These are phyloP conservation scores for Chaetomium fimeti DNA, from an alignment of 495 filamentous ascomycete species.

Conservation along the genomic window DNA sequence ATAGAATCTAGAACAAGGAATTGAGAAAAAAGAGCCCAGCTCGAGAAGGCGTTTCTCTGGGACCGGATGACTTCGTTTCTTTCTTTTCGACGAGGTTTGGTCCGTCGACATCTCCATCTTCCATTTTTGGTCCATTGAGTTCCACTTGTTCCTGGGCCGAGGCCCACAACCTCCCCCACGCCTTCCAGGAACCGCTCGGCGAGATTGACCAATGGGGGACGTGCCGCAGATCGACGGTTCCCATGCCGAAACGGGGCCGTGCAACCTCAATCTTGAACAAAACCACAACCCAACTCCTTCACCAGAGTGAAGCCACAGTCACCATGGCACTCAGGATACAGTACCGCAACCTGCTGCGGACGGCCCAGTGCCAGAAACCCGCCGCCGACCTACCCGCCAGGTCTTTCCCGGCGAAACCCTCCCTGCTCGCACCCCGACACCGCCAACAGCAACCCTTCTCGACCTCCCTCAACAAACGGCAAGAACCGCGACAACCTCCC, in stretches of 20 bases:
- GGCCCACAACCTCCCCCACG: not conserved
- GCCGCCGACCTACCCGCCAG: not conserved
- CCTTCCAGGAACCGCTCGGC: not conserved
- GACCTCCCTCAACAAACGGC: not conserved
- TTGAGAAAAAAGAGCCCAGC: too few species aligned
- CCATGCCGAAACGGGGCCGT: constrained; percentile 1
- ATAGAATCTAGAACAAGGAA: too few species aligned
- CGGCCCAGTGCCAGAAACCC: constrained; percentile 12
- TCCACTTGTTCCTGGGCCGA: too few species aligned
- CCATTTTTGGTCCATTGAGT: too few species aligned
- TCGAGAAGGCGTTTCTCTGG: too few species aligned
- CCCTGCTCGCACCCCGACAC: not conserved
- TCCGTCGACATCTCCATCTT: too few species aligned
- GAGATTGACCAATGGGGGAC: constrained; percentile 2
- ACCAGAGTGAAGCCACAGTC: not conserved
- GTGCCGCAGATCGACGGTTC: not conserved
- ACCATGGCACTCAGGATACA: constrained; percentile 20
- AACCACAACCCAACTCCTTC: not conserved
- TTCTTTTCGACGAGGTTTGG: too few species aligned
- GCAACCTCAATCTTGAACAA: not conserved
- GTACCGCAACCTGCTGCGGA: constrained; percentile 17
- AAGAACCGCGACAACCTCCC: constrained; percentile 4
- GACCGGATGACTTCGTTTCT: too few species aligned
- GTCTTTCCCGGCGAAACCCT: not conserved
- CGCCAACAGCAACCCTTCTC: constrained; percentile 9